Evolutionary conservation across 179 eudicot species (phyloP), one percentile per base, ranked within the genome.

Genomic region (Beta lomatogona): DNA sequence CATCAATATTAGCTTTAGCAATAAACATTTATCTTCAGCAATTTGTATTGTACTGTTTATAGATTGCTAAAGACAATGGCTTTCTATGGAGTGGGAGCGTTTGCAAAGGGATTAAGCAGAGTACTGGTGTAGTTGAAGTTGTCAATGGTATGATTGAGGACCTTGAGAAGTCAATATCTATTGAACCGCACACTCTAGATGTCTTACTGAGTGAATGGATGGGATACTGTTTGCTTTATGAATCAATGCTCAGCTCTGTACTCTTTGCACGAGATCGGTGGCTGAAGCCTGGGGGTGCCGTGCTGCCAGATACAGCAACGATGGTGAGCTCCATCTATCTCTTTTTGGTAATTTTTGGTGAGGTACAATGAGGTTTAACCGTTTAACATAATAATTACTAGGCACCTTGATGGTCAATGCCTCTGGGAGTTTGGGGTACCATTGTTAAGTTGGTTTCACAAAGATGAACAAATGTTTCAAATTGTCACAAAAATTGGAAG

Each of bases 281-380:
- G 98, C 87, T 95, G 85, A 95, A 95, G 88, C 99, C 98, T 80
- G 99, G 99, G 36, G 99, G 99, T 79, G 98, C 99, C 50, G 82
- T 95, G 84, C 91, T 95, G 69, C 99, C 99, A 2, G 99, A 93
- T 80, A 91, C 93, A 59, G 99, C 99, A 75, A 92, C 95, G 9
- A 93, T 95, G 94, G 99, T 91, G 80, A 78, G 91, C 80, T 77
- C 19, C 67, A 19, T 54, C 21, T 75, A 0, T 64, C 19, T 69
- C 7, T 59, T 8, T 72, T 48, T 22, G 36, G 14, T 15, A 48
- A 10, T 48, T 66, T 16, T 36, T 55, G 48, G 18, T 28, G 54
- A 75, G 22, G 19, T 31, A 28, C 58, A 54, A 50, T 52, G 59
- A 71, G 52, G 16, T 48, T 71, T 52, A 28, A 6, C 54, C n/a